Conservation (phyloP, 106 monocot species). For the Amphibolis antarctica region DNA sequence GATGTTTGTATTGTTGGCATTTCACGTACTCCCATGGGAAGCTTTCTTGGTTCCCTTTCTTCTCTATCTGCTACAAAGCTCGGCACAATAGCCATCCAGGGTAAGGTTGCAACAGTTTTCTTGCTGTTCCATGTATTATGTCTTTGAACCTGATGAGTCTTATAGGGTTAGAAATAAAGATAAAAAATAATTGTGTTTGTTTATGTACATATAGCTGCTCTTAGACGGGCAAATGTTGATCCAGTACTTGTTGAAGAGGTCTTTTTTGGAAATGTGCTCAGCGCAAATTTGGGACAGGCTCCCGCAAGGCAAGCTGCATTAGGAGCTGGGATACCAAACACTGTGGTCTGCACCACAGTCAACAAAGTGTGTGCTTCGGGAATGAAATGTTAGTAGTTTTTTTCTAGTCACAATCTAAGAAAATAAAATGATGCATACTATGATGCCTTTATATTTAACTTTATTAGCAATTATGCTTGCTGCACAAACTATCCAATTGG, state of each 20-base stretch:
- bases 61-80: conserved; percentile 93
- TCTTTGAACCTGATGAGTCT: background rate
- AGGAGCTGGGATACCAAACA: conserved; percentile 89
- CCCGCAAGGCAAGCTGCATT: conserved; percentile 97
- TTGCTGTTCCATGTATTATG: conserved; percentile 1
- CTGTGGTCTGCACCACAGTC: conserved; percentile 75
- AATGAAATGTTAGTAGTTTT: conserved; percentile 58
- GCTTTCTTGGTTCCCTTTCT: conserved; percentile 92
- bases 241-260: conserved; percentile 95
- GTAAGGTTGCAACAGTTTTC: conserved; percentile 23
- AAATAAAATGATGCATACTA: background rate
- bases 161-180: background rate
- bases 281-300: conserved; percentile 95
- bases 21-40: conserved; percentile 70
- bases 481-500: conserved; percentile 88
- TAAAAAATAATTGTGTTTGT: background rate
- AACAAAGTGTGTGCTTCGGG: conserved; percentile 99
- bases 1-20: conserved; percentile 9
- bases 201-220: conserved; percentile 39
- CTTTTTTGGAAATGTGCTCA: conserved; percentile 97
- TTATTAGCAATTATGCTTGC: conserved; percentile 78
- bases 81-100: conserved; percentile 73
- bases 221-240: conserved; percentile 75
- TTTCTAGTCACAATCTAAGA: background rate
- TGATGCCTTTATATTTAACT: background rate